phyloP scores from a whole-genome alignment of 805 yeast species.

The Candida loeiensis region DNA sequence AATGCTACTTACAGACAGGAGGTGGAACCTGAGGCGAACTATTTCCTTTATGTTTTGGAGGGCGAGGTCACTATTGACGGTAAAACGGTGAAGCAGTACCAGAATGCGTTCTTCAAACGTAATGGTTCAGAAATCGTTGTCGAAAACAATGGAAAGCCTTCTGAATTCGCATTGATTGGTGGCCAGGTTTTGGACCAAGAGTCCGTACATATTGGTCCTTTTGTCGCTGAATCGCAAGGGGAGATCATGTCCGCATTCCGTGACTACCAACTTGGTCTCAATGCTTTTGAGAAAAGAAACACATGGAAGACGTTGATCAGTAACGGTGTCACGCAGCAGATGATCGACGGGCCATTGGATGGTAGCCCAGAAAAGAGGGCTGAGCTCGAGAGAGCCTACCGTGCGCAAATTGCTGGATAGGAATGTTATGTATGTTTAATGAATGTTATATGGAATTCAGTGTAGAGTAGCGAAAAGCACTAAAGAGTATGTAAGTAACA shows the following conservation, averaged over 20 bases:
- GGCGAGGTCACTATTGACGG: slow-evolving; percentile 51
- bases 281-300: slow-evolving; percentile 63
- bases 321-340: slow-evolving; percentile 40
- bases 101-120: slow-evolving; percentile 60
- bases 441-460: not conserved
- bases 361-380: slow-evolving; percentile 19
- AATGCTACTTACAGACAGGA: slow-evolving; percentile 62
- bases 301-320: slow-evolving; percentile 56
- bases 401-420: not conserved
- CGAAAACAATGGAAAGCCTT: slow-evolving; percentile 19
- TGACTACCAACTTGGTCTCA: slow-evolving; percentile 65
- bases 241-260: slow-evolving; percentile 65
- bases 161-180: slow-evolving; percentile 71
- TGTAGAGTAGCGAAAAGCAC: not conserved
- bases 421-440: not conserved
- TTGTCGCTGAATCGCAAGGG: slow-evolving; percentile 70
- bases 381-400: slow-evolving; percentile 1
- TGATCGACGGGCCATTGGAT: slow-evolving; percentile 37
- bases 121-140: slow-evolving; percentile 61
- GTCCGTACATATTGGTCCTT: slow-evolving; percentile 87
- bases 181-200: slow-evolving; percentile 73
- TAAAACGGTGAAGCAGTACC: slow-evolving; percentile 40
- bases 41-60: slow-evolving; percentile 62
- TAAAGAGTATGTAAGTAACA: no score
- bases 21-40: slow-evolving; percentile 59